Conservation (phyloP, 2,329 filamentous ascomycete genomes). For the Neoarthrinium moseri region DNA sequence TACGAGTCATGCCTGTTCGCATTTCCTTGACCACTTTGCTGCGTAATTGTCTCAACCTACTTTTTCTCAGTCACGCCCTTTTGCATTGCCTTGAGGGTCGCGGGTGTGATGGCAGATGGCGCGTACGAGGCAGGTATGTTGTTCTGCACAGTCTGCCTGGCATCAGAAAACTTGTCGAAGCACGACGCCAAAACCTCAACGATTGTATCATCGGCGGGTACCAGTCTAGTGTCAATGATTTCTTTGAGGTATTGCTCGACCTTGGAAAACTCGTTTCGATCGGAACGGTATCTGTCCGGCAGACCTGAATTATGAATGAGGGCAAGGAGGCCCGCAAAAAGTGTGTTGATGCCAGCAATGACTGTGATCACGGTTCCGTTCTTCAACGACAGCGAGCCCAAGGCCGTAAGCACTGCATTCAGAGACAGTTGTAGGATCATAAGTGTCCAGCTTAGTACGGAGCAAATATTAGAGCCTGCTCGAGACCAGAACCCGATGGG, state of each 20-base stretch:
- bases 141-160: slow-evolving; percentile 44
- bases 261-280: slow-evolving; percentile 47
- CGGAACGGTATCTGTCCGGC: slow-evolving; percentile 48
- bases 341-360: slow-evolving; percentile 50
- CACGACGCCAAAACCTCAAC: slow-evolving; percentile 48
- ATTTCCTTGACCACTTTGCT: too few species aligned
- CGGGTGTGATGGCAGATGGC: slow-evolving; percentile 8
- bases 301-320: slow-evolving; percentile 54
- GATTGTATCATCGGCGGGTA: slow-evolving; percentile 38
- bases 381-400: slow-evolving; percentile 39
- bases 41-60: neutral
- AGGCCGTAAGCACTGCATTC: slow-evolving; percentile 47
- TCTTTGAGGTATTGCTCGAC: slow-evolving; percentile 51
- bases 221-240: slow-evolving; percentile 46
- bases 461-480: too few species aligned
- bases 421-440: slow-evolving; percentile 49
- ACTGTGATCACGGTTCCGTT: slow-evolving; percentile 43
- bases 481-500: neutral
- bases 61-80: neutral
- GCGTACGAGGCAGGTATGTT: slow-evolving; percentile 45
- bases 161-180: slow-evolving; percentile 43
- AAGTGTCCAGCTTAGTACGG: slow-evolving; percentile 42
- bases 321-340: slow-evolving; percentile 48
- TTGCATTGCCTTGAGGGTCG: neutral
- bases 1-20: too few species aligned